Conservation (phyloP, 768 basidiomycete genomes). For the Cystobasidium tubakii region DNA sequence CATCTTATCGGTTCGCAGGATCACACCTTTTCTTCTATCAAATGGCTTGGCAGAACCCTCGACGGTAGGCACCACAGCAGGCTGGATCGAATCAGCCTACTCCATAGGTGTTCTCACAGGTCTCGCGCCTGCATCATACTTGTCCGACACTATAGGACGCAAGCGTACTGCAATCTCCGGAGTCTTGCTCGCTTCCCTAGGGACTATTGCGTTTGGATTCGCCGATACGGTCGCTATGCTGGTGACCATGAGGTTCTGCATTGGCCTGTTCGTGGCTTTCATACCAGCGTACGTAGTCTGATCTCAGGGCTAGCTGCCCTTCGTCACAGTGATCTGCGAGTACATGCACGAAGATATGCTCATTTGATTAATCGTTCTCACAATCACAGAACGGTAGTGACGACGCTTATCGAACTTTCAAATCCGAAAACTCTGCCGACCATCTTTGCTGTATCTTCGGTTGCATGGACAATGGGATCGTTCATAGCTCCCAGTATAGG, state of each 20-base stretch:
- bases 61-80: background rate
- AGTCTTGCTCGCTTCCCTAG: background rate
- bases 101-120: slow-evolving; percentile 6
- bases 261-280: slow-evolving; percentile 22
- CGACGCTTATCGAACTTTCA: background rate
- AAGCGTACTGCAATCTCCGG: slow-evolving; percentile 11
- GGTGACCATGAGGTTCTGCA: background rate
- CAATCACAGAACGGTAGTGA: background rate
- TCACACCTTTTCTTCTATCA: slow-evolving; percentile 2
- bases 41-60: background rate
- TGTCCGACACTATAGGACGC: slow-evolving; percentile 4
- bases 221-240: background rate
- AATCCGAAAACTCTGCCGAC: background rate
- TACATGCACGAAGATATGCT: too few relatives aligned
- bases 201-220: slow-evolving; percentile 10
- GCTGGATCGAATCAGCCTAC: slow-evolving; percentile 8
- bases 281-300: slow-evolving; percentile 8
- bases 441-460: background rate
- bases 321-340: background rate
- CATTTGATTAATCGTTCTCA: too few relatives aligned
- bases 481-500: background rate
- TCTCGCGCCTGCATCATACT: background rate
- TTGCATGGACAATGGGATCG: background rate
- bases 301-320: background rate
- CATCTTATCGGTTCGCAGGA: slow-evolving; percentile 10